These are phyloP conservation scores for Mortierella sp. DNA, from an alignment of 371 early-diverging fungal genomes.

Conservation along the genomic window DNA sequence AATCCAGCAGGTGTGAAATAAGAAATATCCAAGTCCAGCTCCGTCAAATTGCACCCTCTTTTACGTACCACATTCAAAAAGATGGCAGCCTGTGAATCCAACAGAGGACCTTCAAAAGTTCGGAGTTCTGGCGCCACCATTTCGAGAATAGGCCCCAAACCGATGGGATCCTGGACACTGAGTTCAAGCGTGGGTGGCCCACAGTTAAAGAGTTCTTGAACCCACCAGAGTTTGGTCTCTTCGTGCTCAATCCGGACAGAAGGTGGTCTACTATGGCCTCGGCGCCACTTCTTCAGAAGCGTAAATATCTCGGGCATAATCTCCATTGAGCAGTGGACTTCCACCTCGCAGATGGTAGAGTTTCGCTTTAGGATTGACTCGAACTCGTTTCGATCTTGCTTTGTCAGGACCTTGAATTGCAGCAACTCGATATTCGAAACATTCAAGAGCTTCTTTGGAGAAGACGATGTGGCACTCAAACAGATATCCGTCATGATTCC, in stretches of 20 bases:
- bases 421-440: conserved; percentile 16
- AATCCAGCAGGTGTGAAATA: conserved; percentile 3
- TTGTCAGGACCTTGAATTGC: conserved; percentile 8
- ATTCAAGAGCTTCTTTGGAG: conserved; percentile 9
- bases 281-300: background rate
- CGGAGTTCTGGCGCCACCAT: background rate
- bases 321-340: conserved; percentile 11
- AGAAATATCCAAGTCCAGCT: conserved; percentile 11
- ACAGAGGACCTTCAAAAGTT: background rate
- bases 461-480: conserved; percentile 1
- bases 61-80: background rate
- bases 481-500: background rate
- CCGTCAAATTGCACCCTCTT: background rate
- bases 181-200: background rate
- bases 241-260: conserved; percentile 1
- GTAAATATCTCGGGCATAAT: conserved; percentile 16
- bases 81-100: conserved; percentile 3
- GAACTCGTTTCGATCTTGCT: conserved; percentile 5
- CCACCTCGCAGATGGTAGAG: conserved; percentile 12
- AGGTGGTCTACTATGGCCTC: background rate
- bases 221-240: conserved; percentile 9
- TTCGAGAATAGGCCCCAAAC: conserved; percentile 9
- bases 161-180: background rate
- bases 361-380: conserved; percentile 22
- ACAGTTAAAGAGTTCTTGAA: background rate